Base-by-base conservation (phyloP, 768 basidiomycete genomes). In the Gautieria morchelliformis region DNA sequence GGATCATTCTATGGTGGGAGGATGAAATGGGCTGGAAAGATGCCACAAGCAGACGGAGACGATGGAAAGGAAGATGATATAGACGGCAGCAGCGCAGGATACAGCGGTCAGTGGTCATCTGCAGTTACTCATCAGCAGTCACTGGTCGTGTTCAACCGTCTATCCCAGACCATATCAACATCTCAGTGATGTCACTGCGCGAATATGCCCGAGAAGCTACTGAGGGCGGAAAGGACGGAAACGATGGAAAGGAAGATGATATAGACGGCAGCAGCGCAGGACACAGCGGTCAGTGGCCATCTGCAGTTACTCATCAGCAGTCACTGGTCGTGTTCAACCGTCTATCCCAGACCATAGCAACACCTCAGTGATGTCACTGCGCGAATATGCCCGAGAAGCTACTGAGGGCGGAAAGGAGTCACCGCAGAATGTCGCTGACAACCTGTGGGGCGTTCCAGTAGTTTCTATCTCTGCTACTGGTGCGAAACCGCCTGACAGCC, bases 1-100 rank as follows among this genome's bases (percentile, higher is more conserved):
- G 53, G 53, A 9, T 55, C 53, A 6, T 45, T 44, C 40, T 45
- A 55, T 30, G 53, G 53, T 14, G 53, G 53, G 15, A 5, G 46
- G 42, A 4, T 55, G 22, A 45, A 37, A 30, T 19, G 53, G 53
- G 53, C 41, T 20, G 53, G 53, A 32, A 55, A 45, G 24, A 41
- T 20, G 2, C 15, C 17, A 55, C n/a, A 37, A 20, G 53, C 33
- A 39, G 52, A 53, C 2, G 19, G 22, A 30, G 20, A 49, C 32
- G 48, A 33, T 20, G 27, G 27, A 27, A 12, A 15, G 5, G 51
- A 52, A 52, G 35, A 27, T 35, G 52, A 53, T 5, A 35, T 11
- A 14, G 9, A 7, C 14, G 17, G 17, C 20, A 44, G n/a, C n/a
- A 44, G n/a, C 8, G 19, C n/a, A 19, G 17, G n/a, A 44, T 17